These are phyloP conservation scores for Aaosphaeria pasadenensis DNA, from an alignment of 2,329 filamentous ascomycete genomes.

Conservation along the genomic window DNA sequence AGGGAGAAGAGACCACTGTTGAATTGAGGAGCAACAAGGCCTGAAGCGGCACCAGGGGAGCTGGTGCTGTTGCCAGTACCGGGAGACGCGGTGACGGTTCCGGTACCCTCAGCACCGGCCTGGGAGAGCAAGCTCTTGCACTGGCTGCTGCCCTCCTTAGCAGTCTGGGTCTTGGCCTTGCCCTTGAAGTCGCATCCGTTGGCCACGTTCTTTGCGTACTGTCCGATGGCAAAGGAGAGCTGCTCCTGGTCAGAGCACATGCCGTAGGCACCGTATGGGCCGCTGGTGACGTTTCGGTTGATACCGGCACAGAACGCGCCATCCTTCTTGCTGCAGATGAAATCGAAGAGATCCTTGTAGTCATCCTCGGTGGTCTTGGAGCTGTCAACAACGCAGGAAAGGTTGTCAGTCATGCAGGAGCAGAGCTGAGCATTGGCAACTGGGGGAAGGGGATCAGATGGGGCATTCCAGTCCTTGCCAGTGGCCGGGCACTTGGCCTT, in stretches of 20 bases:
- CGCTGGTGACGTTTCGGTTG: slow-evolving; percentile 62
- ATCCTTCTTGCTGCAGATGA: slow-evolving; percentile 61
- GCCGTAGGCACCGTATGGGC: slow-evolving; percentile 72
- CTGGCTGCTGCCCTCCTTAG: slow-evolving; percentile 45
- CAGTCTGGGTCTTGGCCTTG: slow-evolving; percentile 56
- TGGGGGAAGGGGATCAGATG: slow-evolving; percentile 68
- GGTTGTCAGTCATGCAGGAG: slow-evolving; percentile 75
- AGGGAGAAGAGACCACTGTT: slow-evolving; percentile 47
- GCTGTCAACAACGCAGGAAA: slow-evolving; percentile 66
- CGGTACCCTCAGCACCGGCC: slow-evolving; percentile 61
- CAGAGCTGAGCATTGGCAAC: slow-evolving; percentile 77
- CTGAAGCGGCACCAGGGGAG: slow-evolving; percentile 36
- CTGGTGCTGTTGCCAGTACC: slow-evolving; percentile 29
- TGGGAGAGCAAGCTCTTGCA: slow-evolving; percentile 61
- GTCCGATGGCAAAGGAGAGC: slow-evolving; percentile 70
- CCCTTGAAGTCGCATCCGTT: slow-evolving; percentile 67
- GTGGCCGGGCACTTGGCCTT: slow-evolving; percentile 67
- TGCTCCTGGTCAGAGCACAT: slow-evolving; percentile 71
- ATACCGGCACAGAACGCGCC: slow-evolving; percentile 65
- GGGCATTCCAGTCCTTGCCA: slow-evolving; percentile 64
- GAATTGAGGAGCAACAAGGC: slow-evolving; percentile 44
- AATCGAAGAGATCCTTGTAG: slow-evolving; percentile 68
- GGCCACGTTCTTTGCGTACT: slow-evolving; percentile 59
- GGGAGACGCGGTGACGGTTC: slow-evolving; percentile 51
- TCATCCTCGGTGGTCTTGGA: slow-evolving; percentile 54